Conservation (phyloP, 176 grass and related monocot genomes). For the Hsuehochloa calcarea region DNA sequence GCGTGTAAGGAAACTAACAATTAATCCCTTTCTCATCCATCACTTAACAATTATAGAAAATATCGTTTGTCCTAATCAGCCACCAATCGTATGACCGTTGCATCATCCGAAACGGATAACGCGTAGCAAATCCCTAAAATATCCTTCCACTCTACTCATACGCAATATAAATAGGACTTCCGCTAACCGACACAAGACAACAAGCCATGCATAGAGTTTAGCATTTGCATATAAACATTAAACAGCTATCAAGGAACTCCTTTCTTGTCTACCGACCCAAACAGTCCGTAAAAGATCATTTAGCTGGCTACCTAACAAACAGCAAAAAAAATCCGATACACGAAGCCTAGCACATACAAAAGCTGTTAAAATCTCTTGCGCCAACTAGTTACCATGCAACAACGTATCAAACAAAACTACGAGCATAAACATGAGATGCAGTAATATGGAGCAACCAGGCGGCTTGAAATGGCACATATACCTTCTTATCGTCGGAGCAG, state of each 20-base stretch:
- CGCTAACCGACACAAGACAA: not conserved
- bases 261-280: not conserved
- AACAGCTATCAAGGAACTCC: not conserved
- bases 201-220: not conserved
- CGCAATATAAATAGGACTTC: not conserved
- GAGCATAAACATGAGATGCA: not conserved
- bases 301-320: not conserved
- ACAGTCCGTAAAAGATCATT: not conserved
- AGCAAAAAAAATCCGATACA: not conserved
- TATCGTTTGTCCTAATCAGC: not conserved
- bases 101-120: not conserved
- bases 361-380: not conserved
- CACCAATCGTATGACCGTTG: not conserved
- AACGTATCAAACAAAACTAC: not conserved
- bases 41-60: not conserved
- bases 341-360: not conserved
- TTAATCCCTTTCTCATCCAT: not conserved
- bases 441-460: not conserved
- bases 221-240: conserved; percentile 1
- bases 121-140: not conserved
- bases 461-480: not conserved
- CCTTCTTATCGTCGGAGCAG: not conserved
- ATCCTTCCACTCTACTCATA: not conserved
- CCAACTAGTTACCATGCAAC: not conserved
- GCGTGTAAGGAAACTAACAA: not conserved